Percentiles rank a stretch among this genome's conserved stretches.
Conservation (phyloP, 108 stramenopile genomes). For the Skeletonema marinoi region DNA sequence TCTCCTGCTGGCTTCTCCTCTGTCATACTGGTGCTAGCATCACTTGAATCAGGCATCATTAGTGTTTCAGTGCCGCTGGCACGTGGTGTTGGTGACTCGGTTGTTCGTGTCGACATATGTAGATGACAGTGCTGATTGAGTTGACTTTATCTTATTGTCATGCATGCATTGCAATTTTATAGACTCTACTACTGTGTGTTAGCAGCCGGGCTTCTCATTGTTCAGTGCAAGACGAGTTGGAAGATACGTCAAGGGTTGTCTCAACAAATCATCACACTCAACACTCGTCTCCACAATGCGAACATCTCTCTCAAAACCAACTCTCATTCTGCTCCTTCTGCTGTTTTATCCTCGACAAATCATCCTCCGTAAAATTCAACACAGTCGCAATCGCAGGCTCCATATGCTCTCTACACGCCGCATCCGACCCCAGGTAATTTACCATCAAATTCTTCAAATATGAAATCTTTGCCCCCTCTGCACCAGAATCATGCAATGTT, state of each 20-base stretch:
- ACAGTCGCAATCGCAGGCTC: constrained; percentile 89
- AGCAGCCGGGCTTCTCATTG: not conserved
- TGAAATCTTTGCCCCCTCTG: constrained; percentile 70
- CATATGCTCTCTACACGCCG: constrained; percentile 78
- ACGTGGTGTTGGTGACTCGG: not conserved
- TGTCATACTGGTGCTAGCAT: no score
- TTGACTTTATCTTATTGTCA: not conserved
- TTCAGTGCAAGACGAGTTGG: not conserved
- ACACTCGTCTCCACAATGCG: no score
- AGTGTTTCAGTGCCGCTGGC: no score
- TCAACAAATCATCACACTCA: no score
- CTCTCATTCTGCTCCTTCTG: constrained; percentile 68
- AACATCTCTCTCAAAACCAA: constrained; percentile 58
- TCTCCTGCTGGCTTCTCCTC: no score
- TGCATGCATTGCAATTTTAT: not conserved
- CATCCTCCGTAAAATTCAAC: constrained; percentile 76
- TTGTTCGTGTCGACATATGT: not conserved
- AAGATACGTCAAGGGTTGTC: not conserved
- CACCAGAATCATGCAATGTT: constrained; percentile 40
- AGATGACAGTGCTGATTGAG: not conserved
- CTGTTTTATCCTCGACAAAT: constrained; percentile 73
- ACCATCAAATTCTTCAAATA: constrained; percentile 90
- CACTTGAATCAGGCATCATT: no score
- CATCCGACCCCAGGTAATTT: constrained; percentile 79
- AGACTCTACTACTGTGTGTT: not conserved